Base-by-base conservation (phyloP, 2,329 filamentous ascomycete genomes). In the Stagonosporopsis cucurbitacearum region DNA sequence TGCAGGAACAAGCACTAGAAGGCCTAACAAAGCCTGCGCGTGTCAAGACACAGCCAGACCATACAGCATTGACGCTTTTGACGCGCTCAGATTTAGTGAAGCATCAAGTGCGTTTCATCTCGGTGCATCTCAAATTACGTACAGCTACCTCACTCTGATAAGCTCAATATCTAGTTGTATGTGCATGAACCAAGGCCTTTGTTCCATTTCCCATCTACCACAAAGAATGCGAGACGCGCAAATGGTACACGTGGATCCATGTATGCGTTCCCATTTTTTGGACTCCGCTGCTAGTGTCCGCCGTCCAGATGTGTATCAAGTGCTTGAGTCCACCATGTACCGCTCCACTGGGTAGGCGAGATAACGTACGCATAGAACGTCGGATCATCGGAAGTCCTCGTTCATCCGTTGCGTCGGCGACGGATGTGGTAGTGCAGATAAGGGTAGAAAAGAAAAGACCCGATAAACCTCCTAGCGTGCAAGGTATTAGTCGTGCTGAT, bases 251-350 rank as follows among this genome's bases (percentile, higher is more conserved):
- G 28, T 33, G 25, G 48, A 39, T 33, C 40, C 17, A 37, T 44
- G 48, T 28, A 50, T 39, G 48, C 22, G 44, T 32, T 25, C 33
- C 45, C 35, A 20, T 48, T 20, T 26, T 26, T 28, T 50, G 32
- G 6, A 15, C 19, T 43, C 44, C 44, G 44, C 50, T 48, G 6
- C 50, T 54, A 54, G 50, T 32, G 44, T 54, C 50, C 43, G 50
- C 50, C 22, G 22, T n/a, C 8, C 13, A 3, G 17, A 42, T 8
- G 23, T 30, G 23, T 15, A n/a, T n/a, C n/a, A n/a, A 41, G 30
- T 37, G 22, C 32, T 48, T 43, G 26, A 15, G 8, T 43, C 44
- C 50, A 39, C 50, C 44, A 37, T 54, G 50, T 30, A 35, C 36
- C 13, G 30, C 33, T 15, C 32, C 37, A 17, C 5, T 37, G 35